Evolutionary conservation across 192 early-diverging fungal genomes (phyloP), one percentile per base, ranked within the genome.

Genomic region (Dimargaris cristalligena): DNA sequence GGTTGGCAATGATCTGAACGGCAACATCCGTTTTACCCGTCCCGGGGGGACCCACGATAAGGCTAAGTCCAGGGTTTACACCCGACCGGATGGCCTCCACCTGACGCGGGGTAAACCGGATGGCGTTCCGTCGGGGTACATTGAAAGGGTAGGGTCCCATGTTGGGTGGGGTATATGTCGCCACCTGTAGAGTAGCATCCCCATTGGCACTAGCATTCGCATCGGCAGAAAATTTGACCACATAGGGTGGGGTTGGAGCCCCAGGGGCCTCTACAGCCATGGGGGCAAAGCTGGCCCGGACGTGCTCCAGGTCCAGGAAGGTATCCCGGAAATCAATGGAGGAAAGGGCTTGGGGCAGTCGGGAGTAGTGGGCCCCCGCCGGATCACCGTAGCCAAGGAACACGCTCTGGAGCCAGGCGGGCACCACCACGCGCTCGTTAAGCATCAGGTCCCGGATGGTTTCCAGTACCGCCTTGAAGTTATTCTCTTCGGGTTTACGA

Each of bases 1-100:
- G 69, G 61, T 95, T 97, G 66, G 88, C 76, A 60, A 96, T 87
- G 26, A 93, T 90, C 69, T 99, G 94, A 13, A 94, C 97, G 0
- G 97, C 94, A 3, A 93, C 86, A 66, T 96, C 92, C 0, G 94
- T 97, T 67, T 99, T 99, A 49, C 97, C 97, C 8, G 97, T 94
- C 46, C 97, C 96, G 13, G 97, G 97, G 57, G 97, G 94, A 30
- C 97, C 97, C 29, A 96, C 93, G 3, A 98, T 74, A 70, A 99
- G 66, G 3, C 93, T 91, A 31, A 99, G 71, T 0, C 97, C 97
- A 4, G 79, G 84, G 22, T 80, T 86, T 30, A 75, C 74, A 48
- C 91, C 93, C n/a, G 91, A 77, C 44, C 74, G 74, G 64, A 99
- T 94, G 0, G 94, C 90, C 41, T 82, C 79, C 14, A 82, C 86